Evolutionary conservation across 2,329 filamentous ascomycete genomes (phyloP).

Genomic region (Trichoderma oligosporum): DNA sequence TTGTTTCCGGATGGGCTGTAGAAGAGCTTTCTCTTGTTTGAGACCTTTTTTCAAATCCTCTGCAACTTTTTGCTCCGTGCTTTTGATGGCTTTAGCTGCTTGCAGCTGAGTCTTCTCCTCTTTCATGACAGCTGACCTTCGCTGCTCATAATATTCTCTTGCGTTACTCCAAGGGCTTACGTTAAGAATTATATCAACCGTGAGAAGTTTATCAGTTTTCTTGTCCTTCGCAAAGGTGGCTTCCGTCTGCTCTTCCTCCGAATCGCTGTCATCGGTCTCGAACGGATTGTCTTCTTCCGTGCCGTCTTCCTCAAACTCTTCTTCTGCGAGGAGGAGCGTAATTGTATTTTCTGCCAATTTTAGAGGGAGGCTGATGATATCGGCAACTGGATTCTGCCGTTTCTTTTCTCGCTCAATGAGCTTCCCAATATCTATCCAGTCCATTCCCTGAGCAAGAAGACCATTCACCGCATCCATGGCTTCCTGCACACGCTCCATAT

Average conservation of each 20-base stretch:
- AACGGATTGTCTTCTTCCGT: slow-evolving; percentile 49
- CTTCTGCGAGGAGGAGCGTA: slow-evolving; percentile 73
- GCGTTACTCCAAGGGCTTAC: slow-evolving; percentile 87
- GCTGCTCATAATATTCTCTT: slow-evolving; percentile 86
- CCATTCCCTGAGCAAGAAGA: slow-evolving; percentile 90
- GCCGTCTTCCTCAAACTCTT: slow-evolving; percentile 59
- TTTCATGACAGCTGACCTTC: slow-evolving; percentile 77
- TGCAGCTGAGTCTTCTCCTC: slow-evolving; percentile 82
- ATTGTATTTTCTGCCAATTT: slow-evolving; percentile 88
- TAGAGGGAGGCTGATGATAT: slow-evolving; percentile 79
- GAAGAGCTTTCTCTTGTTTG: slow-evolving; percentile 85
- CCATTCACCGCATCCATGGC: slow-evolving; percentile 90
- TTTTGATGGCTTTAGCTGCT: slow-evolving; percentile 79
- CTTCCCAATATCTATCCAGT: slow-evolving; percentile 88
- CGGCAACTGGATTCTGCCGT: slow-evolving; percentile 76
- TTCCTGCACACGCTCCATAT: slow-evolving; percentile 86
- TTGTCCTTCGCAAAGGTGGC: slow-evolving; percentile 38
- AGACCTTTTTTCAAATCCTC: slow-evolving; percentile 81
- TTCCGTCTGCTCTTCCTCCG: slow-evolving; percentile 34
- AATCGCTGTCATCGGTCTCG: slow-evolving; percentile 64
- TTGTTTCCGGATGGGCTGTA: slow-evolving; percentile 76
- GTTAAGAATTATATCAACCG: slow-evolving; percentile 79
- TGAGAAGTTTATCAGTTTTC: slow-evolving; percentile 52
- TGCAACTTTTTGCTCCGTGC: slow-evolving; percentile 81
- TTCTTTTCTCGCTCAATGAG: slow-evolving; percentile 84